Percentiles rank a stretch among this genome's conserved stretches.
Conservation (phyloP, 2,329 filamentous ascomycete species). For the Penicillium polonicum region DNA sequence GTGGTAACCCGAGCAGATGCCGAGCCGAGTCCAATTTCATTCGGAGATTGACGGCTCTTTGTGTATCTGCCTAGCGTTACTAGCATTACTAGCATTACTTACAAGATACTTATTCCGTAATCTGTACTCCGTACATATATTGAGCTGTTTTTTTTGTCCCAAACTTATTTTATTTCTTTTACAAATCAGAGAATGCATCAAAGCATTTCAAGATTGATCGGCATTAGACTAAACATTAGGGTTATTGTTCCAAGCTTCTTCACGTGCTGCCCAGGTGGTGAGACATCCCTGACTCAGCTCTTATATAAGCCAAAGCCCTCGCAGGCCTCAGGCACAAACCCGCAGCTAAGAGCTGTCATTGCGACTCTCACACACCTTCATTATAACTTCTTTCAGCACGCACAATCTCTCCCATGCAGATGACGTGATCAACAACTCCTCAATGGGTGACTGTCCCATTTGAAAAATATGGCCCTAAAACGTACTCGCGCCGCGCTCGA, state of each 20-base stretch:
- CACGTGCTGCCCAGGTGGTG: too few species aligned
- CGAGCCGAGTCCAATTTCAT: not conserved
- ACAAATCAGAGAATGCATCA: too few species aligned
- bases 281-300: not conserved
- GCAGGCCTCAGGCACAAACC: not conserved
- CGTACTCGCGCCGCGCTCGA: slow-evolving; percentile 76
- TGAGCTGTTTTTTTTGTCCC: too few species aligned
- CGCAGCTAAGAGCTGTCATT: not conserved
- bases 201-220: too few species aligned
- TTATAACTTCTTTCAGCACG: not conserved
- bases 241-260: too few species aligned
- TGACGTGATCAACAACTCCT: slow-evolving; percentile 2
- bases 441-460: slow-evolving; percentile 5
- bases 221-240: too few species aligned
- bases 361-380: not conserved
- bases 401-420: not conserved
- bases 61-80: not conserved
- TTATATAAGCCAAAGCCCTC: not conserved
- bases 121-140: too few species aligned
- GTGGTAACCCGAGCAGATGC: not conserved
- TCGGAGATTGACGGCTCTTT: not conserved
- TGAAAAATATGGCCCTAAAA: slow-evolving; percentile 67
- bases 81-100: too few species aligned
- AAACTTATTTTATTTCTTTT: too few species aligned
- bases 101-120: too few species aligned